Base-by-base conservation (phyloP, 2,329 filamentous ascomycete genomes). In the Xylariaceae sp. region DNA sequence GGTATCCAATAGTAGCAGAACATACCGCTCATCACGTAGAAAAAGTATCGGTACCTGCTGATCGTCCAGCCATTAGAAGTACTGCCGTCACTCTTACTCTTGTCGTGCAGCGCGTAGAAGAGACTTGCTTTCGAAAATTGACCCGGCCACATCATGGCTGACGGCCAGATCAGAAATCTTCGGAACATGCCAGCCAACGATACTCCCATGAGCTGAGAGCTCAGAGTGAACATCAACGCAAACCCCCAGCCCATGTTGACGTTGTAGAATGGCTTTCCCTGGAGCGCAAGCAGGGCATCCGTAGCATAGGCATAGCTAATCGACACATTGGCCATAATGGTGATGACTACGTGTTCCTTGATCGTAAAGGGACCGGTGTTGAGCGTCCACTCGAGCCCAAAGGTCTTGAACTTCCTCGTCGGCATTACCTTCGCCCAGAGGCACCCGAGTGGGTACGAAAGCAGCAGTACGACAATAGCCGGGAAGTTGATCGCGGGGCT, bases 1-100 rank as follows among this genome's bases (percentile, higher is more conserved):
- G 73, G 75, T 28, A 79, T 67, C 64, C 71, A 78, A 51, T 79
- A 78, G 61, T 74, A 76, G 35, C 59, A 51, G 45, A 74, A 74
- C 47, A 71, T 67, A 18, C 49, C 66, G 1, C 56, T 41, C 0
- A 65, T 60, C 1, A 74, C 63, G 38, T 67, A 59, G 30, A 66
- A 61, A 38, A 74, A 74, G 55, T 67, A 73, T 24, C 66, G 61
- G 41, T 73, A 73, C 3, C 66, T 60, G 37, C 64, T 64, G 17
- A 74, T 71, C 8, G 43, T 53, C 71, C 70, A 74, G 1, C 70
- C 70, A 40, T 68, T 64, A 16, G 63, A 55, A 9, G 64, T 65
- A 2, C 55, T 42, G 2, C 69, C 65, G 41, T 73, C 56, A 18
- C 57, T 63, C 38, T 65, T 64, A 34, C 56, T 63, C 47, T 64